A percentile compares a stretch with the other conserved stretches of the same genome.
Conservation (phyloP, 1,284 basidiomycete genomes). For the Rhodotorula mucilaginosa region DNA sequence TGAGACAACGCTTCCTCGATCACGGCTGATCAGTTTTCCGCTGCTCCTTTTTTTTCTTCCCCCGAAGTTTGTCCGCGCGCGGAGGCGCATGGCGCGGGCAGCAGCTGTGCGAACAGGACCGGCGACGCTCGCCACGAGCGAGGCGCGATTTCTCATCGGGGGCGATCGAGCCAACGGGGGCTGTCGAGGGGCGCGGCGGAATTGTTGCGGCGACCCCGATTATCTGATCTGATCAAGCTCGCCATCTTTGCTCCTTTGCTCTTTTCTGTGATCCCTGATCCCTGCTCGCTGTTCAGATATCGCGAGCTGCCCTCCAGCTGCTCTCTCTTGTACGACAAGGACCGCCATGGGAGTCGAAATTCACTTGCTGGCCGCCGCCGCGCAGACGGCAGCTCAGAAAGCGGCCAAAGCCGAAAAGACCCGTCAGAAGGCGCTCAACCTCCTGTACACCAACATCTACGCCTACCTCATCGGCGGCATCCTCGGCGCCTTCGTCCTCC, state of each 20-base stretch:
- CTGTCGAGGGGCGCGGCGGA: not conserved
- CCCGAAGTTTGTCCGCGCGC: too few species aligned
- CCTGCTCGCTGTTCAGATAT: not conserved
- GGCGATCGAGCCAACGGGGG: not conserved
- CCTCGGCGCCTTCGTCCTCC: slow-evolving; percentile 24
- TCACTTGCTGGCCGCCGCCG: not conserved
- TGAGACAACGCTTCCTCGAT: not conserved
- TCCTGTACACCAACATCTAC: slow-evolving; percentile 22
- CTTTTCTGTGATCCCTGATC: not conserved
- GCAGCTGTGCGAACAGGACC: too few species aligned
- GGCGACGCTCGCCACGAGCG: not conserved
- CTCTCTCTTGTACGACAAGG: not conserved
- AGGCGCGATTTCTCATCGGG: not conserved
- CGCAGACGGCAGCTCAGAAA: not conserved
- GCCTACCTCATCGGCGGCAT: slow-evolving; percentile 17
- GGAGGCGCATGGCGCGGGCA: too few species aligned
- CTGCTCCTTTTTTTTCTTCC: not conserved
- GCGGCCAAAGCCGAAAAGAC: not conserved
- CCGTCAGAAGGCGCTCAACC: not conserved
- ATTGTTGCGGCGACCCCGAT: not conserved
- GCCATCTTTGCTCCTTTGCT: too few species aligned
- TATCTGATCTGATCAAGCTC: not conserved
- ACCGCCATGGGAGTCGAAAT: not conserved
- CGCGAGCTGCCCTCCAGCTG: not conserved
- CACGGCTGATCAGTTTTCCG: not conserved